Evolutionary conservation across 2,329 filamentous ascomycete species (phyloP).

Genomic region (Trichophyton simii): DNA sequence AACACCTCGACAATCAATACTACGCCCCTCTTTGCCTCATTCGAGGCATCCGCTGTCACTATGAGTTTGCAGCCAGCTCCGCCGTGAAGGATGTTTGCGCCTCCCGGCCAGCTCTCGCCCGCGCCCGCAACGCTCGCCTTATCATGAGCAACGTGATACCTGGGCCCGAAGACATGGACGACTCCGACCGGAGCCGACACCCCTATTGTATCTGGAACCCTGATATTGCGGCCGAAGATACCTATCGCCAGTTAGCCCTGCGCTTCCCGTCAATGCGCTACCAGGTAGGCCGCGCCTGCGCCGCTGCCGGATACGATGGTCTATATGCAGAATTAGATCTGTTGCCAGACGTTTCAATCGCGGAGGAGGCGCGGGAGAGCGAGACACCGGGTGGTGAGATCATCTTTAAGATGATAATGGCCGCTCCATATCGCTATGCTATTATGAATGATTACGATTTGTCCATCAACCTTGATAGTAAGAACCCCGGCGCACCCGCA

Average conservation of each 20-base stretch:
- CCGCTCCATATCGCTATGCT: conserved; percentile 16
- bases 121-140: neutral
- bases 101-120: neutral
- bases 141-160: conserved; percentile 5
- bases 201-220: conserved; percentile 37
- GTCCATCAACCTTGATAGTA: conserved; percentile 11
- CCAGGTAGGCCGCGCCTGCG: conserved; percentile 31
- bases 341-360: conserved; percentile 30
- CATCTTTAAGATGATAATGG: conserved; percentile 26
- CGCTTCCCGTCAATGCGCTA: conserved; percentile 27
- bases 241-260: conserved; percentile 23
- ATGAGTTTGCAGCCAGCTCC: conserved; percentile 1
- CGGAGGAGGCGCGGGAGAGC: conserved; percentile 30
- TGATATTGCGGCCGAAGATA: conserved; percentile 25
- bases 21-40: neutral
- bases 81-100: neutral
- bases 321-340: conserved; percentile 28
- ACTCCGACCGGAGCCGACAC: neutral
- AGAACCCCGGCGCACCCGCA: conserved; percentile 5
- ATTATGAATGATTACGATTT: conserved; percentile 30
- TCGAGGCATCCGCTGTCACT: conserved; percentile 3
- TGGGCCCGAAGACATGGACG: conserved; percentile 1
- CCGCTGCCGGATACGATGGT: conserved; percentile 26
- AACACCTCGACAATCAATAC: neutral
- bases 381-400: conserved; percentile 9